phyloP scores from a whole-genome alignment of 2,329 filamentous ascomycete species.

The Tolypocladium nubicola region DNA sequence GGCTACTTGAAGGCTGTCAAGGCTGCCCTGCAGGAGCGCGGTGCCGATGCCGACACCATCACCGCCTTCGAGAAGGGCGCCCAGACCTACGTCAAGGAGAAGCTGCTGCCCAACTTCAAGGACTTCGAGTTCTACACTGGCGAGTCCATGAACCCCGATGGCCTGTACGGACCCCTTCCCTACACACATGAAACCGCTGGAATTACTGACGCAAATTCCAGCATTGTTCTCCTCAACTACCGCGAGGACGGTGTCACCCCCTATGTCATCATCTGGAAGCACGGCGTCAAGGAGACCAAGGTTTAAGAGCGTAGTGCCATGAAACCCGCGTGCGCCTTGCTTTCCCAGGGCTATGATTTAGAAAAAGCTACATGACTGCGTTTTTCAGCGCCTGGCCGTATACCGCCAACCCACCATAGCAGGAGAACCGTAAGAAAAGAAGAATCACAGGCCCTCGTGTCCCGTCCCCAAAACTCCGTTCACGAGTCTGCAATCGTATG shows the following conservation, averaged over 20 bases:
- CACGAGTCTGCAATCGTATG: background rate
- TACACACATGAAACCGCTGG: background rate
- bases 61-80: conserved; percentile 73
- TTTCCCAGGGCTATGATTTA: conserved; percentile 4
- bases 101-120: conserved; percentile 75
- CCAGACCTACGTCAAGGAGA: conserved; percentile 66
- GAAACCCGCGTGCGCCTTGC: background rate
- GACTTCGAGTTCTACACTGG: conserved; percentile 93
- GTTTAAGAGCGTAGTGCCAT: conserved; percentile 47
- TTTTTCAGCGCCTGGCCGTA: conserved; percentile 5
- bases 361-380: conserved; percentile 1
- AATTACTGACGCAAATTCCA: conserved; percentile 21
- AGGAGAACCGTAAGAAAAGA: conserved; percentile 4
- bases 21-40: conserved; percentile 51
- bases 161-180: conserved; percentile 57
- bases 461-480: background rate
- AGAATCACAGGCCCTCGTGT: background rate
- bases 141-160: conserved; percentile 85
- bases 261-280: conserved; percentile 88
- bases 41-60: conserved; percentile 54
- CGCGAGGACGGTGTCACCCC: conserved; percentile 91
- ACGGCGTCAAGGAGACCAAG: conserved; percentile 83
- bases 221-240: conserved; percentile 91
- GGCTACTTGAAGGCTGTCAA: conserved; percentile 91
- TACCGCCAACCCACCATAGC: conserved; percentile 5